These are phyloP conservation scores for Elongisporangium undulatum DNA, from an alignment of 352 stramenopile genomes.

Conservation along the genomic window DNA sequence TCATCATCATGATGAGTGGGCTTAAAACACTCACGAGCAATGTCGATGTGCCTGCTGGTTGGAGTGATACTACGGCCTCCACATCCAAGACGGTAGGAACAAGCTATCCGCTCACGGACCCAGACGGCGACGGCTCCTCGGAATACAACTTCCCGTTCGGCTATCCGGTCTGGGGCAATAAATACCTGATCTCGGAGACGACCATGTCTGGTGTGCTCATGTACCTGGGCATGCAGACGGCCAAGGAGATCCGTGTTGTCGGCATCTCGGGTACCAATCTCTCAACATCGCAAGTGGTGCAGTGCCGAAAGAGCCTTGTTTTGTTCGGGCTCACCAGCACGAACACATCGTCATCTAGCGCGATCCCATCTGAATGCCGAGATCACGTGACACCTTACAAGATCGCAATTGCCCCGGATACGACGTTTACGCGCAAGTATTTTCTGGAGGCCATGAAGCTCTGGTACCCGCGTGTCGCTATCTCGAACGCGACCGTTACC, in stretches of 20 bases:
- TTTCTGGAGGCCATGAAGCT: conserved; percentile 44
- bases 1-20: conserved; percentile 53
- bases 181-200: conserved; percentile 41
- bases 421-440: conserved; percentile 53
- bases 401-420: conserved; percentile 51
- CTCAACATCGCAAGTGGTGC: conserved; percentile 10
- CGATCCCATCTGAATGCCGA: conserved; percentile 27
- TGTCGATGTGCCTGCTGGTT: conserved; percentile 55
- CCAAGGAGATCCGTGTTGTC: conserved; percentile 14
- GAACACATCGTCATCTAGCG: conserved; percentile 24
- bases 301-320: conserved; percentile 12
- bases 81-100: conserved; percentile 11
- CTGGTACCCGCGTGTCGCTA: conserved; percentile 46
- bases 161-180: conserved; percentile 3
- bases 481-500: conserved; percentile 14
- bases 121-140: neutral
- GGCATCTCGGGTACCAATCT: neutral
- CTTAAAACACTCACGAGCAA: conserved; percentile 52
- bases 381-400: conserved; percentile 36
- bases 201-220: conserved; percentile 51
- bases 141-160: conserved; percentile 6
- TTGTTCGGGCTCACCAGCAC: conserved; percentile 29
- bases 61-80: conserved; percentile 24
- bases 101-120: conserved; percentile 21
- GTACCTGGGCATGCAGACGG: conserved; percentile 29